phyloP scores from a whole-genome alignment of 1,284 basidiomycete genomes.

The Tilletia horrida region DNA sequence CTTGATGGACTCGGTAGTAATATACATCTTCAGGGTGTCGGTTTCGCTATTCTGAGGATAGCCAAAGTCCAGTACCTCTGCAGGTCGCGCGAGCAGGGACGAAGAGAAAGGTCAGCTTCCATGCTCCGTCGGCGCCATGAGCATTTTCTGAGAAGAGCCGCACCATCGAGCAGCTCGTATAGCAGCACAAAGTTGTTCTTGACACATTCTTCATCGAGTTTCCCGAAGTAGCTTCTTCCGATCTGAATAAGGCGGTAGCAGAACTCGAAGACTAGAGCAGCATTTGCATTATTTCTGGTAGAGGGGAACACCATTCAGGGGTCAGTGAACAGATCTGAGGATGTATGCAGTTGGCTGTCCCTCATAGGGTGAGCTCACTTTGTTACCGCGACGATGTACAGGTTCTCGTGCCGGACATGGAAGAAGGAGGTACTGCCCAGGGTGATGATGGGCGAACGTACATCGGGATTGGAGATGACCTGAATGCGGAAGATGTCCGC shows the following conservation, averaged over 20 bases:
- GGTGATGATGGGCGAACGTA: constrained; percentile 93
- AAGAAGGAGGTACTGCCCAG: constrained; percentile 96
- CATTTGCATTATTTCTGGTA: constrained; percentile 84
- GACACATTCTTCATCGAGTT: constrained; percentile 93
- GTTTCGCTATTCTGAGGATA: constrained; percentile 99
- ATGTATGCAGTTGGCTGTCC: no score
- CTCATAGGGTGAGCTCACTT: constrained; percentile 64
- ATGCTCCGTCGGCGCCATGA: not conserved
- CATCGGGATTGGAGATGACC: constrained; percentile 94
- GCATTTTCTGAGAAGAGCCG: not conserved
- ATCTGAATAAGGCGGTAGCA: constrained; percentile 93
- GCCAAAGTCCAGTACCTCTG: constrained; percentile 97
- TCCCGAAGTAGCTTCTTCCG: constrained; percentile 90
- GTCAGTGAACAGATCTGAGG: not conserved
- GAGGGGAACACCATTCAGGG: not conserved
- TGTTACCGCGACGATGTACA: constrained; percentile 90
- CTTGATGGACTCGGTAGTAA: constrained; percentile 93
- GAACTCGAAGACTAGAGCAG: constrained; percentile 95
- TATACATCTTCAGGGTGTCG: constrained; percentile 94
- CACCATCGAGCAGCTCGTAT: constrained; percentile 50
- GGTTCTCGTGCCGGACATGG: constrained; percentile 88
- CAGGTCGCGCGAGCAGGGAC: not conserved
- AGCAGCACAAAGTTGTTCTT: constrained; percentile 84
- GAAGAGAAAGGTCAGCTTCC: not conserved
- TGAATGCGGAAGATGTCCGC: constrained; percentile 63